Percentiles rank a stretch among this genome's conserved stretches.
Conservation (phyloP, 2,329 filamentous ascomycete genomes). For the Pseudogymnoascus sp. region DNA sequence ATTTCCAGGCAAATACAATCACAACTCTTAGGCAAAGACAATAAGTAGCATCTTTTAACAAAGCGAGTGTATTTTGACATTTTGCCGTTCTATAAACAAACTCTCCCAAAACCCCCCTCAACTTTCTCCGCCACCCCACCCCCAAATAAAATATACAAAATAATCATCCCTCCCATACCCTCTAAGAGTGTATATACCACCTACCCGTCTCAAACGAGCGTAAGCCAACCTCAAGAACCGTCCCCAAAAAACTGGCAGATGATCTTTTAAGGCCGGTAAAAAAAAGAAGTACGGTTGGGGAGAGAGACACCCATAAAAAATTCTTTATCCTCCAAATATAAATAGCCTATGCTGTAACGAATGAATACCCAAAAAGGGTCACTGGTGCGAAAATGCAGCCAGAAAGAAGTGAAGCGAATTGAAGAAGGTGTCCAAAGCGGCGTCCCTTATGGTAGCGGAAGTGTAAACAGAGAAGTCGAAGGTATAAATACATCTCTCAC, state of each 20-base stretch:
- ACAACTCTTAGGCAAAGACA: neutral
- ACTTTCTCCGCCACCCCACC: neutral
- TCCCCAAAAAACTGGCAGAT: neutral
- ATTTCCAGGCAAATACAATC: neutral
- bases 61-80: conserved; percentile 1
- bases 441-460: neutral
- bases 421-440: neutral
- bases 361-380: conserved; percentile 7
- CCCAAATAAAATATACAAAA: conserved; percentile 2
- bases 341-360: conserved; percentile 4
- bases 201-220: conserved; percentile 4
- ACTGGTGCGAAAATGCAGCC: neutral
- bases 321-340: neutral
- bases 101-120: neutral
- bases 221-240: neutral
- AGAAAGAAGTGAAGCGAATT: neutral
- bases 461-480: conserved; percentile 6
- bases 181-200: conserved; percentile 3
- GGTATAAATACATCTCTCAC: conserved; percentile 7
- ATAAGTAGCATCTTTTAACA: neutral
- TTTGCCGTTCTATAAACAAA: neutral
- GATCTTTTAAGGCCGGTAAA: neutral
- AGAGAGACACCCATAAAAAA: neutral
- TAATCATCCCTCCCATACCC: neutral
- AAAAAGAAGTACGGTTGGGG: neutral